Evolutionary conservation across 2,329 filamentous ascomycete species (phyloP).

Genomic region (Malbranchea cinnamomea): DNA sequence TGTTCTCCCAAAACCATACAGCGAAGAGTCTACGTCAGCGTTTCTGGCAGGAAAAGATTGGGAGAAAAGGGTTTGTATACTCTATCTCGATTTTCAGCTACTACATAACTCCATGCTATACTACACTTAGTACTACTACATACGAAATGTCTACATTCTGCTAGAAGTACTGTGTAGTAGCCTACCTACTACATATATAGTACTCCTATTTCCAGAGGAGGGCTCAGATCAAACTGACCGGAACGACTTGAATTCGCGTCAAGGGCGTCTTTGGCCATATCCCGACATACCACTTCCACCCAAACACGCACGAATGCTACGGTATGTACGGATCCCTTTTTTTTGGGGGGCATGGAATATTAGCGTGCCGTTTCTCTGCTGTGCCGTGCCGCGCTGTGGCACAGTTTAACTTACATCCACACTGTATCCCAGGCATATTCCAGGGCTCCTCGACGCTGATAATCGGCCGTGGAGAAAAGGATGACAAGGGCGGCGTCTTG

Average conservation of each 20-base stretch:
- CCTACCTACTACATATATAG: no score
- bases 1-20: constrained; percentile 16
- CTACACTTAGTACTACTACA: no score
- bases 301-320: constrained; percentile 25
- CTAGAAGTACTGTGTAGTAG: no score
- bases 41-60: constrained; percentile 20
- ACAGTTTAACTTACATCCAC: no score
- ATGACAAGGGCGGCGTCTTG: constrained; percentile 11
- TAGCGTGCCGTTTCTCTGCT: background rate
- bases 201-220: no score
- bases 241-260: no score
- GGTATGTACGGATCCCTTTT: constrained; percentile 10
- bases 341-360: background rate
- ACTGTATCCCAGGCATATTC: constrained; percentile 13
- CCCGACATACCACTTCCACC: constrained; percentile 18
- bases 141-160: no score
- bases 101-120: no score
- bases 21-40: constrained; percentile 12
- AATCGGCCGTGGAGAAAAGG: constrained; percentile 17
- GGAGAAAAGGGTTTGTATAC: constrained; percentile 15
- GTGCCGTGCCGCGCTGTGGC: no score
- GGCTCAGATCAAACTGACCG: no score
- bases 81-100: no score
- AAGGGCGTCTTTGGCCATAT: constrained; percentile 17
- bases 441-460: constrained; percentile 15